phyloP scores from a whole-genome alignment of 78 protist species.

The Emiliania huxleyi region DNA sequence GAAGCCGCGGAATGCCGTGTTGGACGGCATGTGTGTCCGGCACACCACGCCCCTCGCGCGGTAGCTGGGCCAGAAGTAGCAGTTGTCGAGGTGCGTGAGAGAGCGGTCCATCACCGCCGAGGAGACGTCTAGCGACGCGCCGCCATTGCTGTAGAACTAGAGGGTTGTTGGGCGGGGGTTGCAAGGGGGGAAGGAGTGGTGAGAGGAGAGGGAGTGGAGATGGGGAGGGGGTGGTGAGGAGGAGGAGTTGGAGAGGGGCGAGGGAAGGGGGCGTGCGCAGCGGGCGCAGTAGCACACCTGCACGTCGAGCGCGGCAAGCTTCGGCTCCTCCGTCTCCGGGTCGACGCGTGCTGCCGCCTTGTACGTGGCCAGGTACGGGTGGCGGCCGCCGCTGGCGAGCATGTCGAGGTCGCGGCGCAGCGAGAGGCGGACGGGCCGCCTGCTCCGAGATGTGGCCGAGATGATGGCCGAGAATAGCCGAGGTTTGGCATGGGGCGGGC shows the following conservation, averaged over 20 bases:
- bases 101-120: conserved; percentile 81
- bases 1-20: conserved; percentile 94
- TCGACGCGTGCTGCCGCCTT: neutral
- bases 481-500: too few species aligned
- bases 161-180: too few species aligned
- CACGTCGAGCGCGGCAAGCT: neutral
- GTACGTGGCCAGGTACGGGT: conserved; percentile 77
- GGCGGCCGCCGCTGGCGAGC: conserved; percentile 82
- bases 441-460: too few species aligned
- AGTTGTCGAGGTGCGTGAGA: conserved; percentile 77
- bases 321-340: too few species aligned
- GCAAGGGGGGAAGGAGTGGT: too few species aligned
- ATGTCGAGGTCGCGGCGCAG: conserved; percentile 81
- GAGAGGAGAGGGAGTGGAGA: too few species aligned
- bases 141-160: conserved; percentile 84
- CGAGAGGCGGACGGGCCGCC: conserved; percentile 72
- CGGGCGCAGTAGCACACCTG: too few species aligned
- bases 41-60: conserved; percentile 63
- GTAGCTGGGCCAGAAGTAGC: conserved; percentile 78
- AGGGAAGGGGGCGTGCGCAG: too few species aligned
- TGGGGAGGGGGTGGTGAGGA: too few species aligned
- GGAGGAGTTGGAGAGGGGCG: too few species aligned
- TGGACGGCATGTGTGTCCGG: conserved; percentile 79
- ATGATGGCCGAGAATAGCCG: too few species aligned
- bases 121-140: conserved; percentile 75